Percentiles rank a stretch among this genome's conserved stretches.
phyloP scores from a whole-genome alignment of 1,139 yeast genomes.

The Candida buenavistaensis region DNA sequence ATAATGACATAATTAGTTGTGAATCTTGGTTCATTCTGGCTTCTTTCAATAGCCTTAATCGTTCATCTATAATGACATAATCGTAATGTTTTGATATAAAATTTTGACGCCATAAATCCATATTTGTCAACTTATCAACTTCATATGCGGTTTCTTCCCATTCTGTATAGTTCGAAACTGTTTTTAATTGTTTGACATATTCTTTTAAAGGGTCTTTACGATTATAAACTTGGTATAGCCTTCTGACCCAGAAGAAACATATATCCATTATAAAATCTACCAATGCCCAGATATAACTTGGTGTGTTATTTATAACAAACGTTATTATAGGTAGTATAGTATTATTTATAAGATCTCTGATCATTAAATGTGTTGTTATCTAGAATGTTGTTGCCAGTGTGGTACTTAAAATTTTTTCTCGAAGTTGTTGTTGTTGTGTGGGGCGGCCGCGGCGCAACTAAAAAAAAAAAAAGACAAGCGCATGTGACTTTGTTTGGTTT shows the following conservation, averaged over 20 bases:
- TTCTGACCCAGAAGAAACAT: conserved; percentile 57
- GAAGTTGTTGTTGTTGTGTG: neutral
- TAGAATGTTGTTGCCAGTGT: neutral
- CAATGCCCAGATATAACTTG: conserved; percentile 60
- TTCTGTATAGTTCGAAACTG: conserved; percentile 52
- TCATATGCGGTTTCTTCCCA: conserved; percentile 62
- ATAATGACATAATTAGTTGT: conserved; percentile 60
- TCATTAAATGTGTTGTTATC: conserved; percentile 1
- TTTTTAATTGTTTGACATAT: conserved; percentile 38
- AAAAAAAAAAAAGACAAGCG: no score
- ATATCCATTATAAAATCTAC: conserved; percentile 62
- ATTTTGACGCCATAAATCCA: conserved; percentile 83
- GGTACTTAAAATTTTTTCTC: no score
- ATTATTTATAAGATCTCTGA: conserved; percentile 3
- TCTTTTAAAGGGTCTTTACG: conserved; percentile 43
- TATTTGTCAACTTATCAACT: conserved; percentile 66
- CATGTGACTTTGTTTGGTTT: no score
- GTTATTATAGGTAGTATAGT: conserved; percentile 12
- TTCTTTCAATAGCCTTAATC: conserved; percentile 60
- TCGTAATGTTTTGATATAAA: conserved; percentile 83
- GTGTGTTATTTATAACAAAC: conserved; percentile 48
- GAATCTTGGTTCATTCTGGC: conserved; percentile 66
- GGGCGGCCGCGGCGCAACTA: neutral
- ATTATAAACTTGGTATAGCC: conserved; percentile 37
- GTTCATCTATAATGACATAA: conserved; percentile 74